These are phyloP conservation scores for Diaporthe helianthi DNA, from an alignment of 2,329 filamentous ascomycete genomes.

Conservation along the genomic window DNA sequence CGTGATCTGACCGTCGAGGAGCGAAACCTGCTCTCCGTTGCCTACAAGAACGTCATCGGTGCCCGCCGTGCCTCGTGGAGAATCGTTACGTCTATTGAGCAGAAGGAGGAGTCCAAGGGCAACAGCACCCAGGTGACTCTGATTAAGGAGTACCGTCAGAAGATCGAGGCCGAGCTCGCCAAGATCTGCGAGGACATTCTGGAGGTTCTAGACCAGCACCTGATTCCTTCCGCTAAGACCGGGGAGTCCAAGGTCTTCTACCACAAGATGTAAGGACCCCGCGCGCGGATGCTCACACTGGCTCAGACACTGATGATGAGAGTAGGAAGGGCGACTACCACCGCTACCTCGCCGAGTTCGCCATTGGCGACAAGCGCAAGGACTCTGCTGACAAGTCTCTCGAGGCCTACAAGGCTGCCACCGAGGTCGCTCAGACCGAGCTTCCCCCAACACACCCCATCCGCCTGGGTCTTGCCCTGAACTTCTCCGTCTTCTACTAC, in stretches of 20 bases:
- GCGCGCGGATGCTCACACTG: not conserved
- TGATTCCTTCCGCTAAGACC: constrained; percentile 92
- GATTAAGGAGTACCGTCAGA: constrained; percentile 98
- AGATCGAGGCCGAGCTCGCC: constrained; percentile 95
- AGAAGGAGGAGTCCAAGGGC: constrained; percentile 99
- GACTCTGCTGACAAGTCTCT: constrained; percentile 91
- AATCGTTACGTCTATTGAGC: constrained; percentile 98
- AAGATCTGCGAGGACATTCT: constrained; percentile 99
- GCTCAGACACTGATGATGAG: constrained; percentile 35
- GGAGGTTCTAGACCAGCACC: constrained; percentile 89
- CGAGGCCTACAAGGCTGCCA: constrained; percentile 95
- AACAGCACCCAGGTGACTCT: constrained; percentile 87
- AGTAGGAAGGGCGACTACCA: constrained; percentile 98
- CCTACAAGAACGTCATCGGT: constrained; percentile 99
- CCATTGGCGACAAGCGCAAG: constrained; percentile 93
- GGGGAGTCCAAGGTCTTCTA: constrained; percentile 99
- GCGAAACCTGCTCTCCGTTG: constrained; percentile 95
- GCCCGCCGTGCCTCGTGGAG: constrained; percentile 96
- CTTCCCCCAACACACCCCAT: constrained; percentile 92
- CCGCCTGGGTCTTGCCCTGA: constrained; percentile 88
- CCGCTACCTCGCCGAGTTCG: constrained; percentile 98
- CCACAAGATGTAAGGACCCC: constrained; percentile 86
- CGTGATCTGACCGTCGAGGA: constrained; percentile 89
- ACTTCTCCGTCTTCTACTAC: constrained; percentile 99
- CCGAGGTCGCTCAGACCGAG: constrained; percentile 88